Conservation (phyloP, 306 rosid genomes). For the Dryas octopetala region DNA sequence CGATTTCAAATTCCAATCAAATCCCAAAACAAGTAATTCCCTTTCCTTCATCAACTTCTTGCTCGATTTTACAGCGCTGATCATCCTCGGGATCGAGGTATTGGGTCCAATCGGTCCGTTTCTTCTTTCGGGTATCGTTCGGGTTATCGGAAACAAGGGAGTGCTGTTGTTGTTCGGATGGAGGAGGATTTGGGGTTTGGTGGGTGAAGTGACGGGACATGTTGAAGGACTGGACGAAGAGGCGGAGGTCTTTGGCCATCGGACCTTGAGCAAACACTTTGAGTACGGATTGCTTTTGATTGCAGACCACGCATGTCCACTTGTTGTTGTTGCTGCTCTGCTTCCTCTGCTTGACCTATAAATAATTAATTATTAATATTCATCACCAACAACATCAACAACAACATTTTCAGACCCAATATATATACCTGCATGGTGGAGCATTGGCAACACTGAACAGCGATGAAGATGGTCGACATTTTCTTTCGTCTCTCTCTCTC, state of each 20-base stretch:
- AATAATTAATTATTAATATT: background rate
- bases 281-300: conserved; percentile 68
- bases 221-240: conserved; percentile 80
- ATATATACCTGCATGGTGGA: conserved; percentile 72
- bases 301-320: conserved; percentile 80
- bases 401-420: no score
- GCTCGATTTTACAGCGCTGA: background rate
- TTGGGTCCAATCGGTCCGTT: conserved; percentile 58
- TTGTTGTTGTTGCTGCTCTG: conserved; percentile 64
- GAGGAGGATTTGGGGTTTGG: conserved; percentile 24
- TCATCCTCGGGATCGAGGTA: conserved; percentile 51
- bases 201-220: conserved; percentile 49
- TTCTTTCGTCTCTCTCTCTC: background rate
- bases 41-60: background rate
- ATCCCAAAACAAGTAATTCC: conserved; percentile 1
- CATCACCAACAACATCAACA: background rate
- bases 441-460: conserved; percentile 85
- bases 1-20: background rate
- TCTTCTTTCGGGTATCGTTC: conserved; percentile 6
- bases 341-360: conserved; percentile 72
- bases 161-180: no score
- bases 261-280: conserved; percentile 76
- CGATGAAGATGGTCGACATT: conserved; percentile 65
- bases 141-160: background rate
- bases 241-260: conserved; percentile 66